phyloP scores from a whole-genome alignment of 176 grass and related monocot species.

The Bolboschoenus planiculmis region DNA sequence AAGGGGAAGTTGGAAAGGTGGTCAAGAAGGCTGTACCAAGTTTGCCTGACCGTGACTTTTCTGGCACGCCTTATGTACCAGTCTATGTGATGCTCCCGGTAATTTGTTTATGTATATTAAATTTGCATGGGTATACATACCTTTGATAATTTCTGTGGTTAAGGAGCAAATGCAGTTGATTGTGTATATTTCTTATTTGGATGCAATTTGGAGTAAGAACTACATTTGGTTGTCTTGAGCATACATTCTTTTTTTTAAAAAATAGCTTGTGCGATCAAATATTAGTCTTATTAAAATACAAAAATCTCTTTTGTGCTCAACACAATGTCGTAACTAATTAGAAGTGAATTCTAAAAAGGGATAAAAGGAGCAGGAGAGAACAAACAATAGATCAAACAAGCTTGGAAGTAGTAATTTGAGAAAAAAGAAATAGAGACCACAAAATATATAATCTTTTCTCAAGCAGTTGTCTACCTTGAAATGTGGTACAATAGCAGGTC shows the following conservation, averaged over 20 bases:
- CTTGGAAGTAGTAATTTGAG: no score
- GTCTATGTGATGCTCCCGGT: constrained; percentile 90
- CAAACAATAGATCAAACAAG: no score
- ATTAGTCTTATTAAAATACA: no score
- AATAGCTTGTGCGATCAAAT: no score
- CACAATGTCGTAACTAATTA: no score
- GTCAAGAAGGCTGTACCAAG: constrained; percentile 4
- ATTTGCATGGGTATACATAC: background rate
- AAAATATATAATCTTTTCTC: background rate
- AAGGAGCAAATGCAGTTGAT: background rate
- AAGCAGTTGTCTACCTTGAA: background rate
- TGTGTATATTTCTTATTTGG: background rate
- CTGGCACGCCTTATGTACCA: constrained; percentile 65
- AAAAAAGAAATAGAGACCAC: no score
- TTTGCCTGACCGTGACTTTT: constrained; percentile 57
- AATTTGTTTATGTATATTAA: background rate
- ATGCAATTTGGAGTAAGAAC: background rate
- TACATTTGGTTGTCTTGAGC: background rate
- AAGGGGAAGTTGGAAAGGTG: no score
- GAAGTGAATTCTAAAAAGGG: no score
- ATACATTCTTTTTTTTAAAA: background rate
- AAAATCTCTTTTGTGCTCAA: no score
- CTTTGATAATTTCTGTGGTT: background rate
- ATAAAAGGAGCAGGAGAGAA: no score
- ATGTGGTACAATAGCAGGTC: background rate